Conservation (phyloP, 2,329 filamentous ascomycete species). For the Colletotrichum spinosum region DNA sequence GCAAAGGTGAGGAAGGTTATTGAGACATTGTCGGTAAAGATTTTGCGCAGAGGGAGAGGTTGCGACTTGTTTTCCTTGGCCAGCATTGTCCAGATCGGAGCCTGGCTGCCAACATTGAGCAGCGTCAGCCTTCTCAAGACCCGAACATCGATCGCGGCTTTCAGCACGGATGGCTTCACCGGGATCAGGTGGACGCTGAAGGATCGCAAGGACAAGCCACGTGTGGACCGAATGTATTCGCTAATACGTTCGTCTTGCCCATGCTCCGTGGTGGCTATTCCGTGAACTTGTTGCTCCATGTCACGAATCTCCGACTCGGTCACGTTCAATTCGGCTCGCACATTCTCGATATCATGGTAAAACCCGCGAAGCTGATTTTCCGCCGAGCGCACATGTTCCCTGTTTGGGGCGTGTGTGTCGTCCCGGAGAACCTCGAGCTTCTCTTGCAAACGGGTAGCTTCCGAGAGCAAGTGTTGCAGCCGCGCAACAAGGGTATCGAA, state of each 20-base stretch:
- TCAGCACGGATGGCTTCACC: slow-evolving; percentile 68
- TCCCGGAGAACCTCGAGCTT: slow-evolving; percentile 45
- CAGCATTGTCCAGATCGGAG: slow-evolving; percentile 68
- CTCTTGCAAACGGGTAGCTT: slow-evolving; percentile 44
- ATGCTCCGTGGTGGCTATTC: slow-evolving; percentile 34
- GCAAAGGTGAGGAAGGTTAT: slow-evolving; percentile 65
- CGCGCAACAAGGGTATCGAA: slow-evolving; percentile 49
- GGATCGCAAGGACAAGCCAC: slow-evolving; percentile 67
- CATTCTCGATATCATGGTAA: slow-evolving; percentile 46
- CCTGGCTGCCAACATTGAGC: slow-evolving; percentile 72
- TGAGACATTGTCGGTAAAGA: slow-evolving; percentile 74
- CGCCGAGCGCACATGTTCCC: slow-evolving; percentile 41
- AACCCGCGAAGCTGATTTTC: slow-evolving; percentile 46
- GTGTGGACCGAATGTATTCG: slow-evolving; percentile 68
- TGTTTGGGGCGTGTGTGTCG: slow-evolving; percentile 20
- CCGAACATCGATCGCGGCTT: slow-evolving; percentile 67
- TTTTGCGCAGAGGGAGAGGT: slow-evolving; percentile 65
- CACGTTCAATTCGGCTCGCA: slow-evolving; percentile 49
- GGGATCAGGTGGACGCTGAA: slow-evolving; percentile 70
- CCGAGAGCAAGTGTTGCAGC: slow-evolving; percentile 46
- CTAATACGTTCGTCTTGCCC: slow-evolving; percentile 47
- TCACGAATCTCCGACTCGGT: slow-evolving; percentile 53
- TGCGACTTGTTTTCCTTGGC: slow-evolving; percentile 63
- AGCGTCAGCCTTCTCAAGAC: slow-evolving; percentile 68
- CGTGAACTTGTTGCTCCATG: slow-evolving; percentile 42